Evolutionary conservation across 352 stramenopile species (phyloP).

Genomic region (Globisporangium viniferum): DNA sequence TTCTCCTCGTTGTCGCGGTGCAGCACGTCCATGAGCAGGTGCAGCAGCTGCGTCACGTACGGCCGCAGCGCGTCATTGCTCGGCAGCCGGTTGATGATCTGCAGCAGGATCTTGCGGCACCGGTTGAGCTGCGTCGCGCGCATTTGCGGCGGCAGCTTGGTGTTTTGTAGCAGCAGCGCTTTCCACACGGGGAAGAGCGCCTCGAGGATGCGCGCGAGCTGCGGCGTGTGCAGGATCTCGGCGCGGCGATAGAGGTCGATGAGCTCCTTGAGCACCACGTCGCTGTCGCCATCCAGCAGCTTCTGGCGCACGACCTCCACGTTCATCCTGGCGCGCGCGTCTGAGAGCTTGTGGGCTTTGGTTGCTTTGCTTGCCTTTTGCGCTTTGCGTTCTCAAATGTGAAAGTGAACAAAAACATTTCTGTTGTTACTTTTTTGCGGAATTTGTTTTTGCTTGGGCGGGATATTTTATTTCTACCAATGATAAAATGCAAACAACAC

Average conservation of each 20-base stretch:
- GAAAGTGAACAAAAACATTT: constrained; percentile 3
- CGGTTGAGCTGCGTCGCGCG: constrained; percentile 78
- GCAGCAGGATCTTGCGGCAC: constrained; percentile 90
- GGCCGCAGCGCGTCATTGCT: constrained; percentile 94
- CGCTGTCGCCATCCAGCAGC: constrained; percentile 73
- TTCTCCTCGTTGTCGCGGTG: constrained; percentile 97
- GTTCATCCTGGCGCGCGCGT: constrained; percentile 54
- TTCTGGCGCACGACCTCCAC: constrained; percentile 85
- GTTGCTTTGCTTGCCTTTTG: background rate
- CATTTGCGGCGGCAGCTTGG: constrained; percentile 70
- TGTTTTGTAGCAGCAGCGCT: constrained; percentile 83
- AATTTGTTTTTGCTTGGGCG: no score
- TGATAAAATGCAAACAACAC: background rate
- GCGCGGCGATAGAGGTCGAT: constrained; percentile 83
- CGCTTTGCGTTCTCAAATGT: background rate
- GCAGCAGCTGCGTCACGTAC: constrained; percentile 91
- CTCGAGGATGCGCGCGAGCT: constrained; percentile 90
- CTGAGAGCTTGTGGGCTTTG: background rate
- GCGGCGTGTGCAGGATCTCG: constrained; percentile 86
- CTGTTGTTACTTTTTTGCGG: background rate
- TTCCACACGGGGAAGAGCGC: constrained; percentile 90
- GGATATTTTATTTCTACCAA: constrained; percentile 10
- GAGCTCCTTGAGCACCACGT: constrained; percentile 80
- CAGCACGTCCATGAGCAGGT: constrained; percentile 92
- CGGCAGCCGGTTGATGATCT: constrained; percentile 94